Conservation (phyloP, 805 yeast genomes). For the Saccharomycopsis olivae region DNA sequence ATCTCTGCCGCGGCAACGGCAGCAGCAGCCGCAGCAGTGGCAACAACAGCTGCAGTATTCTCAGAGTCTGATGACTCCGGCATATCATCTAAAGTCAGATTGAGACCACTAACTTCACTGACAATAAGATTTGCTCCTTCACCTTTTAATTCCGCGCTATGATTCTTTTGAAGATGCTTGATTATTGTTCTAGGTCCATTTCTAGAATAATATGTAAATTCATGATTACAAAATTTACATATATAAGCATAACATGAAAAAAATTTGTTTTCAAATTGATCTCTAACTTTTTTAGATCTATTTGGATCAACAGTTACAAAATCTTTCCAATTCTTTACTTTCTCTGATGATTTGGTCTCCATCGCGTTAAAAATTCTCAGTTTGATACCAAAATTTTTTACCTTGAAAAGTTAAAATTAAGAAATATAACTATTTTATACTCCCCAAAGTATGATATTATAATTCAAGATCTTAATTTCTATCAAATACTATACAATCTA, state of each 20-base stretch:
- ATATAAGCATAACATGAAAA: constrained; percentile 12
- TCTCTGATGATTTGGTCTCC: too few relatives aligned
- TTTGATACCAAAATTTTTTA: not conserved
- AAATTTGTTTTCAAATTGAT: not conserved
- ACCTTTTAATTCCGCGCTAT: too few relatives aligned
- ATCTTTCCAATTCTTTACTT: constrained; percentile 15
- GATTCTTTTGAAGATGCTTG: constrained; percentile 12
- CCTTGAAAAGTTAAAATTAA: too few relatives aligned
- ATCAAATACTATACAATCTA: too few relatives aligned
- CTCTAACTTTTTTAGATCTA: constrained; percentile 4
- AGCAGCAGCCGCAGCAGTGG: constrained; percentile 6
- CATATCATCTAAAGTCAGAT: not conserved
- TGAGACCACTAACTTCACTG: constrained; percentile 5
- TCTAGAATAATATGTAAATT: constrained; percentile 14
- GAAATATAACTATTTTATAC: too few relatives aligned
- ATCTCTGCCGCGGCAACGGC: not conserved
- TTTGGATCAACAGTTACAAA: constrained; percentile 10
- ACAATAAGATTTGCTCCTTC: not conserved
- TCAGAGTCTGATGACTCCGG: not conserved
- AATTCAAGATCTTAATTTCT: too few relatives aligned
- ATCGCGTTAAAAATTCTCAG: too few relatives aligned
- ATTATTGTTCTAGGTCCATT: constrained; percentile 18
- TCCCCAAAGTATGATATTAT: too few relatives aligned
- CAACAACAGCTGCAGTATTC: constrained; percentile 8
- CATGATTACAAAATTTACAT: constrained; percentile 17